These are phyloP conservation scores for Chloris gayana DNA, from an alignment of 176 grass and related monocot genomes.

Conservation along the genomic window DNA sequence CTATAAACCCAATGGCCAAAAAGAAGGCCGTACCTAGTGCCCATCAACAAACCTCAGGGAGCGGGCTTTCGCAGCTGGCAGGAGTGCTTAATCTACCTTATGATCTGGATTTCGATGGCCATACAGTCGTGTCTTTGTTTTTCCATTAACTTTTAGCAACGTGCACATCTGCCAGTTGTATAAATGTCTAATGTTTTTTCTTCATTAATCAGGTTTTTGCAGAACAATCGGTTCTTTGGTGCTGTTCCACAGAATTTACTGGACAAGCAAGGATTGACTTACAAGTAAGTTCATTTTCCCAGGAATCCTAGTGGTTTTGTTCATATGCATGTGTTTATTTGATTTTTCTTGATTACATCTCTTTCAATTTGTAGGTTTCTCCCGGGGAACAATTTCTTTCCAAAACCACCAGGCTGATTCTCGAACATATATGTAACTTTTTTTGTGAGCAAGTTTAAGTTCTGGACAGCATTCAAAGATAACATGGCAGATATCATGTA, in stretches of 20 bases:
- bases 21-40: too few species aligned
- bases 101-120: background rate
- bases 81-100: background rate
- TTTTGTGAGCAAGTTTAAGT: conserved; percentile 20
- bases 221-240: conserved; percentile 70
- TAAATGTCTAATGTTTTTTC: conserved; percentile 12
- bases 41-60: too few species aligned
- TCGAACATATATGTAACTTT: background rate
- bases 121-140: background rate
- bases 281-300: conserved; percentile 49
- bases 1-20: too few species aligned
- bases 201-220: conserved; percentile 67
- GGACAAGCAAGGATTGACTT: conserved; percentile 48
- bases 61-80: too few species aligned
- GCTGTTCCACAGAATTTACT: conserved; percentile 68
- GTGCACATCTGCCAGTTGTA: background rate
- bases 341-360: conserved; percentile 14
- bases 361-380: conserved; percentile 50
- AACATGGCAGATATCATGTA: conserved; percentile 16
- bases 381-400: conserved; percentile 62
- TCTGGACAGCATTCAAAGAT: conserved; percentile 27
- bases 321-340: background rate
- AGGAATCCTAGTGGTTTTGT: background rate
- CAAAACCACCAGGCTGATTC: conserved; percentile 29
- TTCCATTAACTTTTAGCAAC: conserved; percentile 1